Percentiles rank a stretch among this genome's conserved stretches.
Conservation (phyloP, 78 protist species). For the Planoprotostelium fungivorum region DNA sequence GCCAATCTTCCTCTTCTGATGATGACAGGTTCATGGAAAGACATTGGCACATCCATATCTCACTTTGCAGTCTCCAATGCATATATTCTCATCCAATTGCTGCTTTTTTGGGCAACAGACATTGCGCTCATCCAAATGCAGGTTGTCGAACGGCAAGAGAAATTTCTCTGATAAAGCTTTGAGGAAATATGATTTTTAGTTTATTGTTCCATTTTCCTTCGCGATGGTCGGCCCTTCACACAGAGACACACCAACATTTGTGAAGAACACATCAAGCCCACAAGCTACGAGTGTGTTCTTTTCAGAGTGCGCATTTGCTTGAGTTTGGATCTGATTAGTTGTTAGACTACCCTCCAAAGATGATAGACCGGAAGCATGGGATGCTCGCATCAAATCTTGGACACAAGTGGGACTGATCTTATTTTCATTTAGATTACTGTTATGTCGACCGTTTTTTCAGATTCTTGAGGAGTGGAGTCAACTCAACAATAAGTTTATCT, state of each 20-base stretch:
- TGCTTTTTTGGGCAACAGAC: constrained; percentile 37
- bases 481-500: not conserved
- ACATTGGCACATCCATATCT: constrained; percentile 72
- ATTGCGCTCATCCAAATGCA: too few relatives aligned
- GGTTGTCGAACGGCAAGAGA: too few relatives aligned
- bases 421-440: not conserved
- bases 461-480: not conserved
- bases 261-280: not conserved
- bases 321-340: not conserved
- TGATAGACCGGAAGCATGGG: not conserved
- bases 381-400: not conserved
- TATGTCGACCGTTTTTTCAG: too few relatives aligned
- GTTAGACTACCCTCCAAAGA: not conserved
- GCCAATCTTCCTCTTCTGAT: not conserved
- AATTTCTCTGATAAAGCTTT: too few relatives aligned
- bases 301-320: not conserved
- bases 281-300: not conserved
- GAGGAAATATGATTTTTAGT: too few relatives aligned
- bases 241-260: not conserved
- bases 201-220: too few relatives aligned
- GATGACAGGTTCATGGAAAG: constrained; percentile 39
- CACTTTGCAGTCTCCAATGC: constrained; percentile 77
- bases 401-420: not conserved
- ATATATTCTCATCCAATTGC: constrained; percentile 49
- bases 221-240: too few relatives aligned